These are phyloP conservation scores for Colletotrichum scovillei DNA, from an alignment of 2,329 filamentous ascomycete genomes.

Conservation along the genomic window DNA sequence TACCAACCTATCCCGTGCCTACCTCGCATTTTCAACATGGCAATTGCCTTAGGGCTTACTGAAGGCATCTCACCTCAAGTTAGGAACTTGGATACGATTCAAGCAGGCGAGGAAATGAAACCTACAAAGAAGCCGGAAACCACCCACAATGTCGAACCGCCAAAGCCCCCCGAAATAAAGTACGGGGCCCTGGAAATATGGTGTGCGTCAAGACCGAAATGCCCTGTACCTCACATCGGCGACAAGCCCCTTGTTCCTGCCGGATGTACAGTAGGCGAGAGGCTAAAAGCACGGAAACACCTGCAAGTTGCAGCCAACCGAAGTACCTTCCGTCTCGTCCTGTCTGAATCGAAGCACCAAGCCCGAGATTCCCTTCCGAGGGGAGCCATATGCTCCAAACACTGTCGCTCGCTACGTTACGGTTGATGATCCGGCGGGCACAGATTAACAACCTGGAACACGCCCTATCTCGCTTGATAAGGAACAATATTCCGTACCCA, in stretches of 20 bases:
- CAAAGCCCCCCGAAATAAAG: not conserved
- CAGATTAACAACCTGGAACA: not conserved
- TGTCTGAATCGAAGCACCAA: not conserved
- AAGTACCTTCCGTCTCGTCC: not conserved
- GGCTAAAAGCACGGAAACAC: conserved; percentile 29
- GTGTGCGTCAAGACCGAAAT: conserved; percentile 2
- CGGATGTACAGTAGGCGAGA: conserved; percentile 28
- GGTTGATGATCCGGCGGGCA: not conserved
- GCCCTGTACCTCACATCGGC: not conserved
- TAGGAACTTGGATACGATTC: not conserved
- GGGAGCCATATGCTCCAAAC: not conserved
- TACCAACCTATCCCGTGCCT: not conserved
- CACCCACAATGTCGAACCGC: not conserved
- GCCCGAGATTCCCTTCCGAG: not conserved
- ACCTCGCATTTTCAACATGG: not conserved
- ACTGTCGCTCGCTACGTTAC: not conserved
- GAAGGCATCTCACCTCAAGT: not conserved
- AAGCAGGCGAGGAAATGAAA: not conserved
- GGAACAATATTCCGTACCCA: not conserved
- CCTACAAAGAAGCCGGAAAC: not conserved
- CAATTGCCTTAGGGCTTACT: not conserved
- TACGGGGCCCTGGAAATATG: conserved; percentile 2
- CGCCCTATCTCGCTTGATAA: not conserved
- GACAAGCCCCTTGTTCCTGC: conserved; percentile 15
- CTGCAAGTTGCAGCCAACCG: not conserved